Base-by-base conservation (phyloP, 2,329 filamentous ascomycete genomes). In the Cytospora schulzeri region DNA sequence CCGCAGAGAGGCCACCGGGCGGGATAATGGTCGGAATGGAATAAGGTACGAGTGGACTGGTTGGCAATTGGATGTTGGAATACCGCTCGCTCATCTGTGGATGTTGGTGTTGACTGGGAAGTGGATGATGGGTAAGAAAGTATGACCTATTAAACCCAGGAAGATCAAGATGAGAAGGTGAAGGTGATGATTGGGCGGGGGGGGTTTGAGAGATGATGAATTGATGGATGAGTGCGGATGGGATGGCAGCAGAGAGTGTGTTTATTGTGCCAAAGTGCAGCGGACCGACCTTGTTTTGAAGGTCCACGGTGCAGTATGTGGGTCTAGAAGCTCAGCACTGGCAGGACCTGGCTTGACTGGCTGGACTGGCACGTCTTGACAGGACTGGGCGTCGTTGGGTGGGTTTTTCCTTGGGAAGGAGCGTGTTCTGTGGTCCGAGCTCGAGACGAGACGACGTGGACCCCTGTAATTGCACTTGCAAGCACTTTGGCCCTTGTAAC, bases 201-300 rank as follows among this genome's bases (percentile, higher is more conserved):
- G 48, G 29, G 38, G 52, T 28, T 38, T 8, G 26, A 29, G 56
- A 50, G n/a, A n/a, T n/a, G n/a, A n/a, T n/a, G n/a, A n/a, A n/a
- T n/a, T 31, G 60, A 55, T 56, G 52, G 38, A 24, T 48, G 59
- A 50, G 28, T 33, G 60, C 60, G 35, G 60, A 62, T 41, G 60
- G 52, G 60, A 48, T 48, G 26, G n/a, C 52, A 62, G 60, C 33
- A 62, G 52, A 31, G 50, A 24, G 41, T 50, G 60, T 62, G 59
- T 61, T 61, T 61, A 61, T 62, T 48, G 38, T 56, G 60, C 60
- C 45, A 48, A 48, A 62, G 59, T 55, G 59, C 52, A 62, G 60
- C 60, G 60, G 60, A 50, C 60, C 54, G 60, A 56, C 60, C 60
- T 62, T 62, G 60, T 62, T 62, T 62, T 62, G 54, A 54, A 62